These are phyloP conservation scores for Aspergillus thermomutatus DNA, from an alignment of 2,329 filamentous ascomycete genomes.

Conservation along the genomic window DNA sequence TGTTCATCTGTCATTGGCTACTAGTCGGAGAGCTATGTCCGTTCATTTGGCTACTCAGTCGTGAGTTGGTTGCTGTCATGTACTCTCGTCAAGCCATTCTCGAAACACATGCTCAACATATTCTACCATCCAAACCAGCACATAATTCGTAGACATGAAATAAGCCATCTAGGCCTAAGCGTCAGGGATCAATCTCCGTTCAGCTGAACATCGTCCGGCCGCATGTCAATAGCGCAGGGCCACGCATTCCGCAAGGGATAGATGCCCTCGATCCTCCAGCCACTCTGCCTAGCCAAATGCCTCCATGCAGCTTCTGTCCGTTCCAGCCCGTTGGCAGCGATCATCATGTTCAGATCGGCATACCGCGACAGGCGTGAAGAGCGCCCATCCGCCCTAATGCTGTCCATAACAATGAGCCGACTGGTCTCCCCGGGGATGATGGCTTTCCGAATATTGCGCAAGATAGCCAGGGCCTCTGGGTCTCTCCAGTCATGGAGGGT, in stretches of 20 bases:
- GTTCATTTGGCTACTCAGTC: no score
- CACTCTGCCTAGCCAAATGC: background rate
- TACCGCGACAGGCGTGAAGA: conserved; percentile 32
- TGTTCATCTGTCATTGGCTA: no score
- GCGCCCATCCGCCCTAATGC: conserved; percentile 29
- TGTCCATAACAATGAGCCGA: conserved; percentile 4
- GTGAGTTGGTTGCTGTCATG: no score
- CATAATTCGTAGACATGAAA: background rate
- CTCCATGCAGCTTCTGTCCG: conserved; percentile 13
- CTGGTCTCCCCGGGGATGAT: background rate
- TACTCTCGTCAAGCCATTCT: no score
- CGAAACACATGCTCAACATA: no score
- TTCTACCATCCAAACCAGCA: no score
- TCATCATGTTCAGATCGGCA: conserved; percentile 45
- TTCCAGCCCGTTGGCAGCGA: conserved; percentile 35
- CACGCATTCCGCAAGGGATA: background rate
- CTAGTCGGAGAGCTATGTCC: no score
- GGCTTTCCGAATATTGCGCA: conserved; percentile 27
- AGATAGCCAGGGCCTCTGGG: conserved; percentile 27
- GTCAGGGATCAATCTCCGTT: no score
- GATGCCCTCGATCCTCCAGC: background rate
- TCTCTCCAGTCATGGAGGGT: conserved; percentile 44
- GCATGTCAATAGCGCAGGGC: background rate
- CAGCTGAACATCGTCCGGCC: background rate
- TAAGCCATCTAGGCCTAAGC: no score